Evolutionary conservation across 495 filamentous ascomycete genomes (phyloP).

Genomic region (Penicillium parvum): DNA sequence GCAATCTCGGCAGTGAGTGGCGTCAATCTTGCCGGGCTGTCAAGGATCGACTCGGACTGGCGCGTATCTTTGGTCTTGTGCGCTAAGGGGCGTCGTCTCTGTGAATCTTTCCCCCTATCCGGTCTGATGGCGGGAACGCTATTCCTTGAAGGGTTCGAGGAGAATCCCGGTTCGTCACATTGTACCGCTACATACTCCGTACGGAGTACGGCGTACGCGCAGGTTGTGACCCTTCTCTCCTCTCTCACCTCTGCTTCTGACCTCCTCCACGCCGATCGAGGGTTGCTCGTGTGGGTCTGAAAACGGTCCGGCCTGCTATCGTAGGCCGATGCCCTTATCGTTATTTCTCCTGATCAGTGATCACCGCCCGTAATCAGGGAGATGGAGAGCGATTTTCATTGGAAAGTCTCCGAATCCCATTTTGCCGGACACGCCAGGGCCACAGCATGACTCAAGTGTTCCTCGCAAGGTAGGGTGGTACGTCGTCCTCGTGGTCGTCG

Average conservation of each 20-base stretch:
- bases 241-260: not conserved
- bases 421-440: not conserved
- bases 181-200: too few species aligned
- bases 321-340: conserved; percentile 11
- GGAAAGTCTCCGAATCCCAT: conserved; percentile 3
- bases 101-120: too few species aligned
- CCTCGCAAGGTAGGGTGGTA: not conserved
- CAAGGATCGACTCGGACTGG: not conserved
- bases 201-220: too few species aligned
- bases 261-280: conserved; percentile 22
- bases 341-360: not conserved
- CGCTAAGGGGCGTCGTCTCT: too few species aligned
- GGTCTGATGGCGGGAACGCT: too few species aligned
- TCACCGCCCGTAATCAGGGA: not conserved
- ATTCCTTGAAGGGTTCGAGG: too few species aligned
- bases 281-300: conserved; percentile 23
- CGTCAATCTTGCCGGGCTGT: conserved; percentile 12
- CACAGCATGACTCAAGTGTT: conserved; percentile 7
- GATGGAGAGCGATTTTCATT: too few species aligned
- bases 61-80: too few species aligned
- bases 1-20: conserved; percentile 16
- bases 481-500: too few species aligned
- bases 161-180: too few species aligned
- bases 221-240: too few species aligned
- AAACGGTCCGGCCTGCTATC: conserved; percentile 23